Base-by-base conservation (phyloP, 345 rosid genomes). In the Brassica cretica region DNA sequence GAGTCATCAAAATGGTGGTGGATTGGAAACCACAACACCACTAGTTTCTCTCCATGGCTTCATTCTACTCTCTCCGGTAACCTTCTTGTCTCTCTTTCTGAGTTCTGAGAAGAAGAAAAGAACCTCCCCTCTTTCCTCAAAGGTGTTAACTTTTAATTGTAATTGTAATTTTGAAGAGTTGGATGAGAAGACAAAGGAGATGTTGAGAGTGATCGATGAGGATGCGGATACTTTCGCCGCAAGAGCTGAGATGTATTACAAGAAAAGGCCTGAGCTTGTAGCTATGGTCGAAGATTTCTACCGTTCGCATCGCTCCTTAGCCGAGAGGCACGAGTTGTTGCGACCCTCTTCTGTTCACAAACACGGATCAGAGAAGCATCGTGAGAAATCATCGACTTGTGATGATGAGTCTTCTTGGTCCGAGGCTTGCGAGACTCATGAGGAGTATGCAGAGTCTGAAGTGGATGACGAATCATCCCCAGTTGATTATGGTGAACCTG, bases 1-100 rank as follows among this genome's bases (percentile, higher is more conserved):
- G 83, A 75, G 0, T 44, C 83, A 15, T 80, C 83, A 70, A 80
- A 80, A 53, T 80, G 83, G 83, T 80, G 79, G 79, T 80, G 83
- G 83, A 75, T 80, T 80, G 83, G 83, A 3, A 80, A 75, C 58
- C 83, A 80, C 76, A 80, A 80, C 76, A 80, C 80, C 0, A 75
- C 80, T 1, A 75, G 70, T 70, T 75, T 80, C 76, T 80, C 83
- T 65, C 80, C 76, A 2, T 80, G 83, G 83, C 83, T 80, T 70
- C 80, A 75, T 11, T 80, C 80, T 80, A 70, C 83, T 70, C 76
- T 80, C 74, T 75, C 83, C 1, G 79, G 83, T 80, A 70, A 5
- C 46, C 8, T 8, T 5, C 56, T 10, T 76, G 21, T 25, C 27
- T 25, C 3, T 25, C 27, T 25, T 25, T 25, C 27, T 25, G 2